Percentiles rank a stretch among this genome's conserved stretches.
phyloP scores from a whole-genome alignment of 2,329 filamentous ascomycete species.

The Rhinocladiella mackenziei region DNA sequence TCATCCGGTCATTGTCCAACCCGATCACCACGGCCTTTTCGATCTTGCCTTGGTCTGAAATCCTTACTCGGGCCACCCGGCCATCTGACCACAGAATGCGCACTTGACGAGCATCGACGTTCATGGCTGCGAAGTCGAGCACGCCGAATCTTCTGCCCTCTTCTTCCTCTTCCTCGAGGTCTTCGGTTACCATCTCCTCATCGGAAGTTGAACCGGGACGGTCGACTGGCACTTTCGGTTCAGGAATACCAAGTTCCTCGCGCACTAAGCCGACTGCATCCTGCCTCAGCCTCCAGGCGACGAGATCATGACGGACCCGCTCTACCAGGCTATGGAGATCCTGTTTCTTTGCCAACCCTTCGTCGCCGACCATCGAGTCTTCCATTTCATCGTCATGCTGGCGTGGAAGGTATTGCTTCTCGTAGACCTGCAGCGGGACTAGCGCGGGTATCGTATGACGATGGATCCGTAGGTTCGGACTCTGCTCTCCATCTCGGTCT shows the following conservation, averaged over 20 bases:
- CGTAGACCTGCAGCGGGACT: slow-evolving; percentile 40
- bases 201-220: neutral
- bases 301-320: slow-evolving; percentile 40
- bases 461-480: slow-evolving; percentile 32
- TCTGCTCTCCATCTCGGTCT: slow-evolving; percentile 19
- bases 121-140: slow-evolving; percentile 35
- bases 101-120: slow-evolving; percentile 41
- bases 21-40: slow-evolving; percentile 44
- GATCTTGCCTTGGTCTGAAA: slow-evolving; percentile 40
- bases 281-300: slow-evolving; percentile 40
- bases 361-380: slow-evolving; percentile 12
- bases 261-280: slow-evolving; percentile 35
- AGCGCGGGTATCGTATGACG: slow-evolving; percentile 46
- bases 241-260: slow-evolving; percentile 22
- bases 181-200: no score
- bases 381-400: no score
- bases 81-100: slow-evolving; percentile 45
- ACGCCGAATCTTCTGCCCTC: slow-evolving; percentile 34
- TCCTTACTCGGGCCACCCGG: slow-evolving; percentile 42
- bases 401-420: slow-evolving; percentile 35
- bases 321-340: slow-evolving; percentile 38
- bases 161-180: neutral
- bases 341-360: slow-evolving; percentile 31
- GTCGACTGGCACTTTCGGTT: neutral
- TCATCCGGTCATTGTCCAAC: slow-evolving; percentile 6